phyloP scores from a whole-genome alignment of 495 filamentous ascomycete species.

The Aspergillus indologenus region DNA sequence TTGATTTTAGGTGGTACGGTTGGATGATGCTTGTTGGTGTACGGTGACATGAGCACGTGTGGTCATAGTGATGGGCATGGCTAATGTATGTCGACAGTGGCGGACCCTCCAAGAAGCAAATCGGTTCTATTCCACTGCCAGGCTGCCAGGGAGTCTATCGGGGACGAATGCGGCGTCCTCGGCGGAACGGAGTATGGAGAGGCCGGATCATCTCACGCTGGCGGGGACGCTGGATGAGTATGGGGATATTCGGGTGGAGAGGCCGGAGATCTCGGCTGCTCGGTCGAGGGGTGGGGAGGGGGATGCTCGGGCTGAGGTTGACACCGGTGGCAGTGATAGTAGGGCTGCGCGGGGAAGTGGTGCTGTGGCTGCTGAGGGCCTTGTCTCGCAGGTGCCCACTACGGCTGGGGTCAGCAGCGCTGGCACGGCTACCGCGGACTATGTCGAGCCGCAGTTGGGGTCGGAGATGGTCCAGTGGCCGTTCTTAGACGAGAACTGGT shows the following conservation, averaged over 20 bases:
- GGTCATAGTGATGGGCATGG: too few relatives aligned
- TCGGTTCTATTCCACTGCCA: constrained; percentile 40
- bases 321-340: background rate
- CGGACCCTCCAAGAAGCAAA: constrained; percentile 43
- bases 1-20: background rate
- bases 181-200: background rate
- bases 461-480: constrained; percentile 46
- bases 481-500: constrained; percentile 44
- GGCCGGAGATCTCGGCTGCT: constrained; percentile 10
- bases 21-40: too few relatives aligned
- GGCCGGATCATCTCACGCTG: constrained; percentile 28
- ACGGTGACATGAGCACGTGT: too few relatives aligned
- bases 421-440: constrained; percentile 17
- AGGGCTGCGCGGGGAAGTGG: too few relatives aligned
- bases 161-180: constrained; percentile 21
- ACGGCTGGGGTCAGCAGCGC: background rate
- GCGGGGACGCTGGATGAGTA: constrained; percentile 43
- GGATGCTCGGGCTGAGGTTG: background rate
- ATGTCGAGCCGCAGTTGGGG: constrained; percentile 28
- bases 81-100: constrained; percentile 24
- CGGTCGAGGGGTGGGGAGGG: background rate
- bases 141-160: constrained; percentile 22
- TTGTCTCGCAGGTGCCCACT: too few relatives aligned
- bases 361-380: background rate
- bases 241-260: constrained; percentile 36